phyloP scores from a whole-genome alignment of 2,329 filamentous ascomycete species.

The Colletotrichum plurivorum region DNA sequence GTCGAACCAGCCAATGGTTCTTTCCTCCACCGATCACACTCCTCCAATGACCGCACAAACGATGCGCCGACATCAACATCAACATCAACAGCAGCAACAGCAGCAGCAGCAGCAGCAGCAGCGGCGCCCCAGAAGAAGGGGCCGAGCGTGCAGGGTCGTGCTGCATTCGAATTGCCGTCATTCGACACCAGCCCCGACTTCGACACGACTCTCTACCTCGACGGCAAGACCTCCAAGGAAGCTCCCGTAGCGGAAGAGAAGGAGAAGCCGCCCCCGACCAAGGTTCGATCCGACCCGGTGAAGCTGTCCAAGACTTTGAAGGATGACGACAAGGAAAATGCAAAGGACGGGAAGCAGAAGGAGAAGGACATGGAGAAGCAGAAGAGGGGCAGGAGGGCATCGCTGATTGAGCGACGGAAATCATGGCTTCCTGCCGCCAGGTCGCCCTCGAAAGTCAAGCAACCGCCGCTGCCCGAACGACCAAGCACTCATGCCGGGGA shows the following conservation, averaged over 20 bases:
- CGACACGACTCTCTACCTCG: conserved; percentile 60
- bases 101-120: conserved; percentile 4
- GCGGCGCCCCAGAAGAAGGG: conserved; percentile 40
- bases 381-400: conserved; percentile 55
- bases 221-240: conserved; percentile 45
- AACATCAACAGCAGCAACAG: not conserved
- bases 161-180: conserved; percentile 66
- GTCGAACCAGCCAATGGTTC: conserved; percentile 44
- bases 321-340: conserved; percentile 36
- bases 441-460: conserved; percentile 54
- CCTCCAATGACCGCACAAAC: conserved; percentile 48
- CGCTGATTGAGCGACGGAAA: conserved; percentile 63
- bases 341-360: conserved; percentile 36
- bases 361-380: conserved; percentile 30
- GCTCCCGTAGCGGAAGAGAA: conserved; percentile 48
- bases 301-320: conserved; percentile 23
- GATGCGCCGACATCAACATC: conserved; percentile 10
- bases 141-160: conserved; percentile 47
- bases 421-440: conserved; percentile 67
- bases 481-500: conserved; percentile 38
- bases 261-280: conserved; percentile 40
- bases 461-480: conserved; percentile 47
- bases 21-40: conserved; percentile 51
- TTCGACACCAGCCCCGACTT: conserved; percentile 66
- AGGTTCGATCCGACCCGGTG: conserved; percentile 17